These are phyloP conservation scores for Dipteronia dyeriana DNA, from an alignment of 345 rosid species.

Conservation along the genomic window DNA sequence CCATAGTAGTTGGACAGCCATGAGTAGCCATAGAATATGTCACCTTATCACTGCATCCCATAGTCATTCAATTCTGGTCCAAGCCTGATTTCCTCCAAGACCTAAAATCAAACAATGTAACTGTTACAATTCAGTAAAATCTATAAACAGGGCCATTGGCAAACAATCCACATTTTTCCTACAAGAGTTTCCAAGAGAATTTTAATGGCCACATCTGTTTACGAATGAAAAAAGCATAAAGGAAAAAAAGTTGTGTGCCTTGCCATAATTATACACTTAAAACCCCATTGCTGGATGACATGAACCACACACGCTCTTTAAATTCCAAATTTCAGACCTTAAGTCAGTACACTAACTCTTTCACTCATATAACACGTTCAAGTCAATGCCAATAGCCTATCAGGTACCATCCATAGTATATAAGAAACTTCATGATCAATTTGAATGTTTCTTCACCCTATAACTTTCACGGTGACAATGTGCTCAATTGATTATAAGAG, in stretches of 20 bases:
- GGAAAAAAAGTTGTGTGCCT: neutral
- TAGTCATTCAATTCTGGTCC: conserved; percentile 94
- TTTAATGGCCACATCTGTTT: neutral
- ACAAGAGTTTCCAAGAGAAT: neutral
- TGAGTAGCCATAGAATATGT: too few relatives aligned
- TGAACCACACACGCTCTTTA: neutral
- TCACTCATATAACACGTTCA: neutral
- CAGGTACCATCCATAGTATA: neutral
- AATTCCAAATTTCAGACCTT: too few relatives aligned
- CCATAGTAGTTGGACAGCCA: too few relatives aligned
- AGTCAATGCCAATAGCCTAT: neutral
- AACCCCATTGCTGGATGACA: neutral
- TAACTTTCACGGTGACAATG: neutral
- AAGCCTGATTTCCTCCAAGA: conserved; percentile 94
- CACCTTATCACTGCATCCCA: conserved; percentile 98
- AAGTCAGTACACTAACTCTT: neutral
- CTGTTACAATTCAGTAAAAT: conserved; percentile 4
- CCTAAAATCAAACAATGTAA: conserved; percentile 50
- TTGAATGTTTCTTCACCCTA: neutral
- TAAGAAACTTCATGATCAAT: neutral
- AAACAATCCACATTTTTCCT: neutral
- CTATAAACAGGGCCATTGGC: neutral
- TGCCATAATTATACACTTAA: neutral
- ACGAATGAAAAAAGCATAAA: neutral
- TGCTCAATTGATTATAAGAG: neutral